Evolutionary conservation across 2,329 filamentous ascomycete genomes (phyloP), one percentile per base, ranked within the genome.

Genomic region (Colletotrichum tamarilloi): DNA sequence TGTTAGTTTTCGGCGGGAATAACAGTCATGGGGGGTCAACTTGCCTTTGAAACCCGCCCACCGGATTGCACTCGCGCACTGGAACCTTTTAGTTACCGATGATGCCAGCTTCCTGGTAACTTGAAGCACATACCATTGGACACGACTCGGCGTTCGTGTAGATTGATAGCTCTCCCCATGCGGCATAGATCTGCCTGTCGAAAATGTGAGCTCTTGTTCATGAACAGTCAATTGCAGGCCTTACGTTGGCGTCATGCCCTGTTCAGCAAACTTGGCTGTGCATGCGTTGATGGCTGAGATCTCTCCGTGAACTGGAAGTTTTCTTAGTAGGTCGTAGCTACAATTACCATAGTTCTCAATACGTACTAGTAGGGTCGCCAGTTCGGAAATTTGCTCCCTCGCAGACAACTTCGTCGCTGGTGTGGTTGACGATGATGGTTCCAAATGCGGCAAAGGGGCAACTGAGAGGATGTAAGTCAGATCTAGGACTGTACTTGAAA

Each of bases 141-240:
- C 88, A 90, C 62, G 85, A 86, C 77, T 90, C 88, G 0, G 85
- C 88, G 76, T 88, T 90, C 16, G 88, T 90, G 78, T 90, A 90
- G 3, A 90, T 79, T 4, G 84, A 84, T 7, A 90, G 78, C 14
- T 82, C 75, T 6, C 79, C 74, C 75, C 87, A 89, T 0, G 88
- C 88, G 2, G 76, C 78, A 14, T 83, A 77, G 0, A 86, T 84
- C 62, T 86, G 14, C 2, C 67, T 73, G 7, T 2, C 7, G n/a
- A 12, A 2, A n/a, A 9, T n/a, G 12, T 11, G 7, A 28, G 5
- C 1, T 3, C 22, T 1, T 2, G 11, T 1, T 4, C 7, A 1
- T 35, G 11, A 2, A 2, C 0, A 12, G 4, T 12, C 0, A 5
- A 7, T 12, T 16, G 2, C 2, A 2, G 3, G 8, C 12, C 71